These are phyloP conservation scores for Papiliotrema laurentii DNA, from an alignment of 1,284 basidiomycete genomes.

Conservation along the genomic window DNA sequence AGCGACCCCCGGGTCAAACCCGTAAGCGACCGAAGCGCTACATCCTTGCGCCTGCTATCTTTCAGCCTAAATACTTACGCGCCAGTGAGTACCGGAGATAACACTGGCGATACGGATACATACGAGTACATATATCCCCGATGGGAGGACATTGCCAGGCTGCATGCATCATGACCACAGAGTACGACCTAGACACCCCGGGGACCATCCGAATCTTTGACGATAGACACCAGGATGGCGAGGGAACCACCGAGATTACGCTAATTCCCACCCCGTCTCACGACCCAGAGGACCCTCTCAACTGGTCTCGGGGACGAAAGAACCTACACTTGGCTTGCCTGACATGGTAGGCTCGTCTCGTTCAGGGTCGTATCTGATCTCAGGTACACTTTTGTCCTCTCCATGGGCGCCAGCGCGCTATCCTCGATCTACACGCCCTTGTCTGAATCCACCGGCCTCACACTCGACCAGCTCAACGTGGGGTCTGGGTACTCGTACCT, in stretches of 20 bases:
- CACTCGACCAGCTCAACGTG: conserved; percentile 24
- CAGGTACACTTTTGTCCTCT: conserved; percentile 9
- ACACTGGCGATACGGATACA: too few species aligned
- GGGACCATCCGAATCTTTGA: neutral
- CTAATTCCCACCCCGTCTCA: conserved; percentile 17
- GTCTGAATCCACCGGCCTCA: conserved; percentile 19
- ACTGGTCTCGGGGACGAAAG: conserved; percentile 20
- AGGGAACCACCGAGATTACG: conserved; percentile 8
- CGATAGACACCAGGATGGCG: neutral
- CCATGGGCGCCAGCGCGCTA: conserved; percentile 11
- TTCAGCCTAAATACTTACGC: too few species aligned
- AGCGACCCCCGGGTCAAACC: too few species aligned
- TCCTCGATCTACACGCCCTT: conserved; percentile 24
- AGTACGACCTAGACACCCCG: neutral
- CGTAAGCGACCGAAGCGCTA: too few species aligned
- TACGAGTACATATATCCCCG: neutral
- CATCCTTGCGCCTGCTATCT: too few species aligned
- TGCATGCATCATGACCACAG: neutral
- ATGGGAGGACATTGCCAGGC: neutral
- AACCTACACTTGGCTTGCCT: conserved; percentile 17
- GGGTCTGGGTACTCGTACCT: conserved; percentile 27
- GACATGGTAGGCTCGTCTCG: conserved; percentile 1
- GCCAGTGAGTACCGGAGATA: too few species aligned
- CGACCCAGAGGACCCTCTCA: conserved; percentile 22
- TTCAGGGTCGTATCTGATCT: neutral